phyloP scores from a whole-genome alignment of 768 basidiomycete genomes.

The Auriscalpium microsporum region DNA sequence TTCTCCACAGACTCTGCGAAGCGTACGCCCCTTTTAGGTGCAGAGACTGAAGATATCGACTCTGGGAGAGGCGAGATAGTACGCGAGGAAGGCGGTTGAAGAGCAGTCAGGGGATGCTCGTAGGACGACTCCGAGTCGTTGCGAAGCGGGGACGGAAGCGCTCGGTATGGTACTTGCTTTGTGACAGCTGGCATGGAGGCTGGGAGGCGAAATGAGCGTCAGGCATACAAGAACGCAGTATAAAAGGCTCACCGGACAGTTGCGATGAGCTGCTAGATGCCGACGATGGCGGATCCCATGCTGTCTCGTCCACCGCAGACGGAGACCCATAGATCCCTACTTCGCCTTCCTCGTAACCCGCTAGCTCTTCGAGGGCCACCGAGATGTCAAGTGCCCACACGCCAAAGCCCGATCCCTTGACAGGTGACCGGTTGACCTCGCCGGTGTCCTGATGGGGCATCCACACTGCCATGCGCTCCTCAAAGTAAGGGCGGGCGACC shows the following conservation, averaged over 20 bases:
- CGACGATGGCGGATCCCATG: constrained; percentile 57
- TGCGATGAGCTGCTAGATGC: constrained; percentile 19
- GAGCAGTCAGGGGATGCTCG: constrained; percentile 3
- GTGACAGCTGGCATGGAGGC: constrained; percentile 9
- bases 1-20: constrained; percentile 53
- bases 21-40: constrained; percentile 44
- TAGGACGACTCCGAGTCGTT: constrained; percentile 27
- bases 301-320: neutral
- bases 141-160: constrained; percentile 44
- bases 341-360: constrained; percentile 13
- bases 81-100: neutral
- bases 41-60: neutral
- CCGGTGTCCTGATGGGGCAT: constrained; percentile 7
- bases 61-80: constrained; percentile 1
- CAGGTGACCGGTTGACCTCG: constrained; percentile 6
- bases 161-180: constrained; percentile 25
- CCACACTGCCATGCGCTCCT: constrained; percentile 8
- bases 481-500: constrained; percentile 11
- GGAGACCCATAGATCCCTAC: neutral
- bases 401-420: constrained; percentile 14
- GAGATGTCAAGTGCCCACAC: constrained; percentile 16
- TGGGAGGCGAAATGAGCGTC: constrained; percentile 10
- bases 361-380: constrained; percentile 9
- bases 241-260: constrained; percentile 5
- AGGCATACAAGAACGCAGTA: constrained; percentile 14